Base-by-base conservation (phyloP, 306 rosid species). In the Acacia crassicarpa region DNA sequence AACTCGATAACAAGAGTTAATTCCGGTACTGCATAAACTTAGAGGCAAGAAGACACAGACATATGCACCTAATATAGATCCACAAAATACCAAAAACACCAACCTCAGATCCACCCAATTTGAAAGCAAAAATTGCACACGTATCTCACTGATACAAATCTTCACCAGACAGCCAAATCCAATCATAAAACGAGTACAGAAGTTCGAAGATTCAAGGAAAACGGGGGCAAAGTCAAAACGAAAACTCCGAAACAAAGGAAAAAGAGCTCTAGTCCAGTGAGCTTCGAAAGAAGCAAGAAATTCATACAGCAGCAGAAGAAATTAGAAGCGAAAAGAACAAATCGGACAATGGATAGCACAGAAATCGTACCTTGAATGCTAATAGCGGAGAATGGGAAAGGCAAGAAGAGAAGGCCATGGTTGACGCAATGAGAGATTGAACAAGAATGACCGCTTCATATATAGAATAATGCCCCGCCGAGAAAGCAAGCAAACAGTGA, bases 361-460 rank as follows among this genome's bases (percentile, higher is more conserved):
- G 76, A 86, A 75, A 67, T 16, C 62, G 75, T 78, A 93, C 99
- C 97, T 93, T 86, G 54, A 84, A 54, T 77, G 90, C 40, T 62
- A 87, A 54, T 41, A 63, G 9, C 10, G 92, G 82, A 80, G 88
- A 89, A 74, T 67, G 86, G 81, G 77, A 72, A 79, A 89, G 33
- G 89, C 83, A 86, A 83, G 84, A 82, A 81, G 91, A 76, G 80
- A 89, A 71, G 56, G 87, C 74, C 99, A 93, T 93, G 79, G 46
- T 10, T 49, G 88, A 77, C 72, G 80, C 76, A 83, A 75, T 16
- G 72, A 62, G 48, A 65, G 80, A 83, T 80, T 85, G 68, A 69
- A 74, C 76, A 82, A 75, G 43, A 89, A 81, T 80, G 85, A 80
- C 48, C 84, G 74, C 86, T 86, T 85, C 93, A 87, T 81, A 77